Evolutionary conservation across 768 basidiomycete genomes (phyloP).

Genomic region (Calocybe indica): DNA sequence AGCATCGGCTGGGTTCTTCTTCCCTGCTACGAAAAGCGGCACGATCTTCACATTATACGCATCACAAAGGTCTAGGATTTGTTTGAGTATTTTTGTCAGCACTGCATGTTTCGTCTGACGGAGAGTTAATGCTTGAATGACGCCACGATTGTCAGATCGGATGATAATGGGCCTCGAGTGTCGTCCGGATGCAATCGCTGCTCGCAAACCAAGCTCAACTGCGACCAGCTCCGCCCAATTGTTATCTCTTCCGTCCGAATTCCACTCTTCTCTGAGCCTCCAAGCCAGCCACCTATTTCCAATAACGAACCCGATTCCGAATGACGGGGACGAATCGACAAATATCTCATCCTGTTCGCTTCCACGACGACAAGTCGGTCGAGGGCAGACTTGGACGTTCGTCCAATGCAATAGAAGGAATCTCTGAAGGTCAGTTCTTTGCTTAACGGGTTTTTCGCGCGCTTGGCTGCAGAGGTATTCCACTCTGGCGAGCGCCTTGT

Average conservation of each 20-base stretch:
- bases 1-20: slow-evolving; percentile 26
- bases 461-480: not conserved
- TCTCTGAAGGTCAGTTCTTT: slow-evolving; percentile 6
- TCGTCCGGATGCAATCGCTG: slow-evolving; percentile 18
- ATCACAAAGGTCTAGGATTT: slow-evolving; percentile 18
- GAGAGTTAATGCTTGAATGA: slow-evolving; percentile 26
- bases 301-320: slow-evolving; percentile 35
- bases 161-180: slow-evolving; percentile 19
- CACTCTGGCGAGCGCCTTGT: not conserved
- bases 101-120: slow-evolving; percentile 15
- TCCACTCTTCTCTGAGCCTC: slow-evolving; percentile 26
- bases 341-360: slow-evolving; percentile 17
- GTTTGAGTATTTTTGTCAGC: slow-evolving; percentile 21
- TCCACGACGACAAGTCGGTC: too few relatives aligned
- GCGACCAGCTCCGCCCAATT: slow-evolving; percentile 42
- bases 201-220: slow-evolving; percentile 32
- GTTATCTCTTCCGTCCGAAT: slow-evolving; percentile 22
- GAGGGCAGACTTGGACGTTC: not conserved
- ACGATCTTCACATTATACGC: slow-evolving; percentile 16
- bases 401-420: slow-evolving; percentile 15
- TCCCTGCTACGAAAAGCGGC: slow-evolving; percentile 22
- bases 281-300: slow-evolving; percentile 32
- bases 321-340: slow-evolving; percentile 33
- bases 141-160: slow-evolving; percentile 35
- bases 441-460: not conserved